phyloP scores from a whole-genome alignment of 2,329 filamentous ascomycete species.

The Diplodia scrobiculata region DNA sequence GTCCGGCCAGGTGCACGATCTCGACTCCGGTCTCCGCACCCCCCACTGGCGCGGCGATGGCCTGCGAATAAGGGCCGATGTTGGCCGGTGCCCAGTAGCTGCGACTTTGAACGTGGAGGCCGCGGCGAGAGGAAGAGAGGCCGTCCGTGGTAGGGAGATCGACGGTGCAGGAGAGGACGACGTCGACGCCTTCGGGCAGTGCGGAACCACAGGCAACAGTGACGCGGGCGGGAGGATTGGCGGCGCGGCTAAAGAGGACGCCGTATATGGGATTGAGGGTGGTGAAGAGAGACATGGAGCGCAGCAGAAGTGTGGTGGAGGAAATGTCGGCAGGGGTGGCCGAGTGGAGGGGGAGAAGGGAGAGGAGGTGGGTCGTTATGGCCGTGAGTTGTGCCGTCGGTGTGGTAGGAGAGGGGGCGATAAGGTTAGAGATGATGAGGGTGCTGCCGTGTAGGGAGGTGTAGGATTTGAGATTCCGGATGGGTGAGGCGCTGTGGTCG shows the following conservation, averaged over 20 bases:
- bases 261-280: conserved; percentile 75
- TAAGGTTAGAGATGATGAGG: conserved; percentile 51
- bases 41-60: conserved; percentile 60
- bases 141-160: conserved; percentile 37
- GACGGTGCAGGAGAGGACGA: conserved; percentile 58
- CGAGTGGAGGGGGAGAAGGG: conserved; percentile 36
- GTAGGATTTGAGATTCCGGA: background rate
- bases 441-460: conserved; percentile 39
- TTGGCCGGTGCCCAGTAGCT: conserved; percentile 99
- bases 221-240: conserved; percentile 82
- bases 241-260: conserved; percentile 65
- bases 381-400: conserved; percentile 41
- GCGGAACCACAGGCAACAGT: conserved; percentile 75
- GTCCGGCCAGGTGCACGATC: conserved; percentile 75
- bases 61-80: conserved; percentile 95
- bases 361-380: conserved; percentile 45
- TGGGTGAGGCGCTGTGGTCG: background rate
- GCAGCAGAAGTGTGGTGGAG: conserved; percentile 67
- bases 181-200: conserved; percentile 62
- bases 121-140: conserved; percentile 44
- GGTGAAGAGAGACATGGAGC: conserved; percentile 77
- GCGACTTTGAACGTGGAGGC: conserved; percentile 83
- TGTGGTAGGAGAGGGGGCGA: conserved; percentile 16
- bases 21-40: conserved; percentile 28
- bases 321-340: conserved; percentile 39